Evolutionary conservation across 257 asterid species (phyloP).

Genomic region (Solanum lycopersicoides): DNA sequence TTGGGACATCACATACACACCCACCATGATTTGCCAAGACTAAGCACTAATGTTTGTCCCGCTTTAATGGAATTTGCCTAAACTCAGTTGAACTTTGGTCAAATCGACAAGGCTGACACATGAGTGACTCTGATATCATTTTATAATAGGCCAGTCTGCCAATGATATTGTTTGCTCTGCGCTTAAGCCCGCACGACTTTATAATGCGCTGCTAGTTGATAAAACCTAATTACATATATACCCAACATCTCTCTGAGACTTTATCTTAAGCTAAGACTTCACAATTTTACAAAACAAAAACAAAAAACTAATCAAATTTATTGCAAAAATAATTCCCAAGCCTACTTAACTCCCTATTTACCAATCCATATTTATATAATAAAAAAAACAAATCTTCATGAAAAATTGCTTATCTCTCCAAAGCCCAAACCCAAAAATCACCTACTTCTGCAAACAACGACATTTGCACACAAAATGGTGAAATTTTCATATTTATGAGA

Average conservation of each 20-base stretch:
- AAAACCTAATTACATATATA: not conserved
- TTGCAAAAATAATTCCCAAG: not conserved
- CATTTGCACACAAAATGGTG: not conserved
- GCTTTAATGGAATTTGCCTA: too few species aligned
- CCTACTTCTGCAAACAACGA: not conserved
- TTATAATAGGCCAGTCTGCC: rapidly evolving
- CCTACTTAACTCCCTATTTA: not conserved
- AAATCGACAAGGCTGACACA: too few species aligned
- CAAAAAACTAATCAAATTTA: not conserved
- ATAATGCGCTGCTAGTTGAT: not conserved
- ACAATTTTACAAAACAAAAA: not conserved
- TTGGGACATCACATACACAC: not conserved
- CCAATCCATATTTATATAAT: not conserved
- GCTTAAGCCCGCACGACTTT: not conserved
- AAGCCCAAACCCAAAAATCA: not conserved
- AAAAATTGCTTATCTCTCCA: not conserved
- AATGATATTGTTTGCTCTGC: not conserved
- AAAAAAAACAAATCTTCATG: not conserved
- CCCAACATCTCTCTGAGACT: not conserved
- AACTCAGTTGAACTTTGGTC: not conserved
- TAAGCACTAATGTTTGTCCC: not conserved
- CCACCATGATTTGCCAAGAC: not conserved
- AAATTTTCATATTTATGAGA: not conserved
- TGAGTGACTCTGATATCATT: not conserved
- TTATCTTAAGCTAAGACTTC: too few species aligned